A percentile compares a stretch with the other conserved stretches of the same genome.
Conservation (phyloP, 176 grass and related monocot genomes). For the Triticum timopheevii region DNA sequence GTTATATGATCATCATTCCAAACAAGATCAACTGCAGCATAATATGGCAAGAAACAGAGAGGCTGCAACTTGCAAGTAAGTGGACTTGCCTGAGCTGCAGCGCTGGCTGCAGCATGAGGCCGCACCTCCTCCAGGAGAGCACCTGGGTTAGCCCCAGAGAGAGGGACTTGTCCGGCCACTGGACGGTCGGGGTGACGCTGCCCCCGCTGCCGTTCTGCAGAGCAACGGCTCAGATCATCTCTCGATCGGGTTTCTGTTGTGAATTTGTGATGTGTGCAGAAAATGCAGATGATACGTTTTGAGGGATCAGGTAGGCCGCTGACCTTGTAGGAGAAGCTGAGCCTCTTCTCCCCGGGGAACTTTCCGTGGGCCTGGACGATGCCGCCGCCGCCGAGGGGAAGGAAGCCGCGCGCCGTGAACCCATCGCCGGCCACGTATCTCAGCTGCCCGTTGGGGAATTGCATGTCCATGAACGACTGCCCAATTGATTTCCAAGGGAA, state of each 20-base stretch:
- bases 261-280: neutral
- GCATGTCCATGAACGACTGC: conserved; percentile 73
- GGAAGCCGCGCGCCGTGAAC: conserved; percentile 37
- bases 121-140: conserved; percentile 56
- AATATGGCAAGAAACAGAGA: neutral
- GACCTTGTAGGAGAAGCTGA: conserved; percentile 78
- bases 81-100: conserved; percentile 47
- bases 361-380: conserved; percentile 58
- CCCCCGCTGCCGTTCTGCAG: conserved; percentile 52
- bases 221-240: conserved; percentile 6
- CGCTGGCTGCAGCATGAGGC: conserved; percentile 52
- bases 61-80: neutral
- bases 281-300: neutral
- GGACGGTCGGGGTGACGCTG: conserved; percentile 47
- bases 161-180: conserved; percentile 63
- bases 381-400: conserved; percentile 37
- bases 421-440: conserved; percentile 55
- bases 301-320: neutral
- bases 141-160: conserved; percentile 47
- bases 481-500: neutral
- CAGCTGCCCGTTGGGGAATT: conserved; percentile 66
- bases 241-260: neutral
- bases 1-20: neutral
- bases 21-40: neutral
- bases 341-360: conserved; percentile 60